These are phyloP conservation scores for Cyamopsis tetragonoloba DNA, from an alignment of 306 rosid genomes.

Conservation along the genomic window DNA sequence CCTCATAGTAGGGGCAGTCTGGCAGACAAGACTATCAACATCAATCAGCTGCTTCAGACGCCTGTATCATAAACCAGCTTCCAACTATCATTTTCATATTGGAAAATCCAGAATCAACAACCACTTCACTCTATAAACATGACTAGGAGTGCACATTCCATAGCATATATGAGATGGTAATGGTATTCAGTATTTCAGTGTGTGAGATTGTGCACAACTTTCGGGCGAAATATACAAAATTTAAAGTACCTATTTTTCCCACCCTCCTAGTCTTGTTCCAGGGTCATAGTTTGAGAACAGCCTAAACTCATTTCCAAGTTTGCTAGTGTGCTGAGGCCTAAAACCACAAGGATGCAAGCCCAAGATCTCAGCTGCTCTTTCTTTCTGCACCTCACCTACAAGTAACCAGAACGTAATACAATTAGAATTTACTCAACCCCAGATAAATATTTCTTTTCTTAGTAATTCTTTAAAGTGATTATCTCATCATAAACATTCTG, in stretches of 20 bases:
- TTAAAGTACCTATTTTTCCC: conserved; percentile 50
- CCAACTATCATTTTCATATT: conserved; percentile 8
- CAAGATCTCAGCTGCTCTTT: conserved; percentile 80
- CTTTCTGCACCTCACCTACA: conserved; percentile 88
- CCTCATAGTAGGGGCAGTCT: no score
- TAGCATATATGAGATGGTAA: not conserved
- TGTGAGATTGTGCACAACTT: not conserved
- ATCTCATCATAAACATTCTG: not conserved
- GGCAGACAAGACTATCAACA: not conserved
- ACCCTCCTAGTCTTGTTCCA: conserved; percentile 71
- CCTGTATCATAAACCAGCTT: conserved; percentile 6
- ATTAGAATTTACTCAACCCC: not conserved
- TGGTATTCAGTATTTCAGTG: no score
- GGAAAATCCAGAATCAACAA: not conserved
- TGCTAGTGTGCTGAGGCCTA: conserved; percentile 74
- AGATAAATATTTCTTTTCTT: not conserved
- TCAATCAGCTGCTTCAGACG: conserved; percentile 7
- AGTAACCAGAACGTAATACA: conserved; percentile 8
- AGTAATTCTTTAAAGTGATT: not conserved
- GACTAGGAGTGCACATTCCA: not conserved
- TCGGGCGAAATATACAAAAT: conserved; percentile 7
- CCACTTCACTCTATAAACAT: not conserved
- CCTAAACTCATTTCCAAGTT: conserved; percentile 86
- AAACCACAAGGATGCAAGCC: conserved; percentile 78
- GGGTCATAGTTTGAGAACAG: conserved; percentile 89